Base-by-base conservation (phyloP, 306 rosid species). In the Pueraria montana region DNA sequence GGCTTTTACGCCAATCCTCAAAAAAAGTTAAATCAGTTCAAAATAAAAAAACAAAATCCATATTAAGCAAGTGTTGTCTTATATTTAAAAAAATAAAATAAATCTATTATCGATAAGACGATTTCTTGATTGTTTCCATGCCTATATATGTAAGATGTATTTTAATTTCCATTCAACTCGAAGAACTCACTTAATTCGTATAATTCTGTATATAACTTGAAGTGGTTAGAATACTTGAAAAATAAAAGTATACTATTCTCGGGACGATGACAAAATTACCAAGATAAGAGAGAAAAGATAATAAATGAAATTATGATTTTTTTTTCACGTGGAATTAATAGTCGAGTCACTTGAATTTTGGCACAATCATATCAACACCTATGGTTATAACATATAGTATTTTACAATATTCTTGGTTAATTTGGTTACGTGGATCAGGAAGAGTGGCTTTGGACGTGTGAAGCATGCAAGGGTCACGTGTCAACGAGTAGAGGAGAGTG, bases 401-500 rank as follows among this genome's bases (percentile, higher is more conserved):
- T 24, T 63, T 14, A 32, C 46, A 45, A 23, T 16, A 12, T 24
- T 4, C 0, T 5, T 52, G 6, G 26, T 8, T n/a, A n/a, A n/a
- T n/a, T 65, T 38, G 77, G 64, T 36, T 78, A 72, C 18, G 20
- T 75, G 89, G 83, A 46, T 14, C 74, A 81, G 69, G 69, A 2
- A 17, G 65, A 18, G 11, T 30, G 32, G 49, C 43, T 46, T n/a
- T 52, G 64, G 48, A 86, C 46, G 88, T 88, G 91, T 87, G 30
- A 76, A 78, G 71, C 78, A 85, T 76, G 84, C 83, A 62, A 20
- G 13, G 17, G 73, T 48, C 76, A 77, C 82, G 80, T 84, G 91
- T 70, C 83, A 18, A 18, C 3, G 48, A 38, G 8, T 77, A 53
- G 46, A 63, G 1, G 7, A 26, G 63, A 56, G 43, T 24, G 24